Evolutionary conservation across 768 basidiomycete species (phyloP).

Genomic region (Asterophora parasitica): DNA sequence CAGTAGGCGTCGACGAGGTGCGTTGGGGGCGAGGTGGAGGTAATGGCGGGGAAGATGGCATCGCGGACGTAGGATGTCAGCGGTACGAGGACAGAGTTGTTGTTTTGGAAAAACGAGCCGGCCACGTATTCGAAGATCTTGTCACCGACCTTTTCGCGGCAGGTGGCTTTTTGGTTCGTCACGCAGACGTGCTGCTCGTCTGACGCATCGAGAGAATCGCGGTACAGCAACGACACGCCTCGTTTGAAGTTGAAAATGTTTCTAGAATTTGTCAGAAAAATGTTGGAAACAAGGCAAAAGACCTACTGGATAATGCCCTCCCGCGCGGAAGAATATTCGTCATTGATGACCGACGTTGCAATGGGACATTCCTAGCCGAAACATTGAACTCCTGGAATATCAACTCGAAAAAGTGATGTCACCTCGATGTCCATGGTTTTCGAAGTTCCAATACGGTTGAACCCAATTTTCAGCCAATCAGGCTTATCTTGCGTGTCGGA

Average conservation of each 20-base stretch:
- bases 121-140: constrained; percentile 81
- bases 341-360: constrained; percentile 75
- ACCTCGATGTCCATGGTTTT: constrained; percentile 91
- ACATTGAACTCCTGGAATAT: neutral
- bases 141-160: constrained; percentile 82
- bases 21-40: constrained; percentile 38
- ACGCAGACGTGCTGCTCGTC: constrained; percentile 69
- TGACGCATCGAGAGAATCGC: constrained; percentile 59
- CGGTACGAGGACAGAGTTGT: constrained; percentile 84
- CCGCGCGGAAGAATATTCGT: constrained; percentile 56
- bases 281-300: neutral
- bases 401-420: constrained; percentile 4
- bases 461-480: constrained; percentile 82
- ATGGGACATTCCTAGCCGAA: constrained; percentile 80
- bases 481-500: constrained; percentile 32
- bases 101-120: constrained; percentile 97
- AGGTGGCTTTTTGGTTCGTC: constrained; percentile 72
- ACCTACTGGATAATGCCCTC: constrained; percentile 64
- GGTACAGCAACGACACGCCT: constrained; percentile 85
- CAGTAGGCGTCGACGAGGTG: constrained; percentile 97
- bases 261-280: constrained; percentile 34
- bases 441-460: constrained; percentile 73
- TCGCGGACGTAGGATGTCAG: constrained; percentile 81
- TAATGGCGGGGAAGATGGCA: constrained; percentile 49
- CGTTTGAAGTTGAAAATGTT: constrained; percentile 77